Evolutionary conservation across 345 rosid species (phyloP).

Genomic region (Luvunga scandens): DNA sequence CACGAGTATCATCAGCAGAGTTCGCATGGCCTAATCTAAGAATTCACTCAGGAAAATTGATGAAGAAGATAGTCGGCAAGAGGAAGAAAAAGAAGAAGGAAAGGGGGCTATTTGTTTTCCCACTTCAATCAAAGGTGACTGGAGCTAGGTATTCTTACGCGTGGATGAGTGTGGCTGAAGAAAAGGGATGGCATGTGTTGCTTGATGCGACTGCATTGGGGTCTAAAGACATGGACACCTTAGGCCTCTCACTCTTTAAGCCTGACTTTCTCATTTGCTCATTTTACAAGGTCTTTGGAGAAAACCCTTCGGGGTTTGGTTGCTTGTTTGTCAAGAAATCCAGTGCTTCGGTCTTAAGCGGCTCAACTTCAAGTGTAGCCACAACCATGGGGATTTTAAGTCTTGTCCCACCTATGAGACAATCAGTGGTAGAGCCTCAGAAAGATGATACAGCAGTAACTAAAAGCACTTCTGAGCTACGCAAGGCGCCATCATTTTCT

Average conservation of each 20-base stretch:
- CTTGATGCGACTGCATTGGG: slow-evolving; percentile 77
- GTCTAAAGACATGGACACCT: slow-evolving; percentile 82
- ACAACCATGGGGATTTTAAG: slow-evolving; percentile 36
- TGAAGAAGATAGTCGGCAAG: slow-evolving; percentile 43
- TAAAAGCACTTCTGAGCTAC: not conserved
- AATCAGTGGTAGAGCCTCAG: not conserved
- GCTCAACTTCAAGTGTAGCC: slow-evolving; percentile 22
- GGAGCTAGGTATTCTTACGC: slow-evolving; percentile 68
- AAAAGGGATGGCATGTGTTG: slow-evolving; percentile 79
- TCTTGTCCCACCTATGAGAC: slow-evolving; percentile 25
- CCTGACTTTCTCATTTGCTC: slow-evolving; percentile 82
- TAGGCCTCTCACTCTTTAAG: slow-evolving; percentile 74
- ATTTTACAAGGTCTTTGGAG: slow-evolving; percentile 73
- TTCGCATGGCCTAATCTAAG: slow-evolving; percentile 65
- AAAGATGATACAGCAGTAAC: not conserved
- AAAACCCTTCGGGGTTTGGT: slow-evolving; percentile 66
- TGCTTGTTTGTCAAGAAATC: slow-evolving; percentile 77
- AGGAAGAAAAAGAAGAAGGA: slow-evolving; percentile 32
- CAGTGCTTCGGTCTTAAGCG: slow-evolving; percentile 37
- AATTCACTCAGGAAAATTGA: slow-evolving; percentile 46
- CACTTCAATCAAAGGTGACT: slow-evolving; percentile 70
- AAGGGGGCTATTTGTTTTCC: slow-evolving; percentile 77
- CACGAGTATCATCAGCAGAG: slow-evolving; percentile 50
- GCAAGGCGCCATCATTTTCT: slow-evolving; percentile 23
- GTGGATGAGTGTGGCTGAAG: slow-evolving; percentile 82